Conservation (phyloP, 495 filamentous ascomycete genomes). For the Clohesyomyces aquaticus region DNA sequence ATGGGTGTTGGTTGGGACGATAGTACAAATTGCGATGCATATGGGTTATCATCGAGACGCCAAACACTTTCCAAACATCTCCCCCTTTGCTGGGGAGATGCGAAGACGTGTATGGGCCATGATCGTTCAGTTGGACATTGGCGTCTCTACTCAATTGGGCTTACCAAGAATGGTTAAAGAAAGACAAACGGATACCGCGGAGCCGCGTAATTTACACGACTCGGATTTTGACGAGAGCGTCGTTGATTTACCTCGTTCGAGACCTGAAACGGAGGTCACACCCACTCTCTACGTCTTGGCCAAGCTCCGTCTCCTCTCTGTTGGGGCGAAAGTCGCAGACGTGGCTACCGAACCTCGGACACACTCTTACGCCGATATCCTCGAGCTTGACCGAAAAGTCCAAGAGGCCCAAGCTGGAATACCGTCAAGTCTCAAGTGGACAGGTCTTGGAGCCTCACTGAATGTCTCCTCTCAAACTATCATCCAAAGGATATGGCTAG, state of each 20-base stretch:
- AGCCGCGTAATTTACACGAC: slow-evolving; percentile 2
- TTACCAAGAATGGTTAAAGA: slow-evolving; percentile 2
- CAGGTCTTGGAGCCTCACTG: background rate
- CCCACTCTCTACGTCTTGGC: background rate
- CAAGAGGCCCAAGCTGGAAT: background rate
- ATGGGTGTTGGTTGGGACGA: slow-evolving; percentile 54
- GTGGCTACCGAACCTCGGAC: background rate
- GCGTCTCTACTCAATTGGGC: slow-evolving; percentile 35
- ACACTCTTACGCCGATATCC: background rate
- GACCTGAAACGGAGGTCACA: background rate
- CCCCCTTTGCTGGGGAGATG: slow-evolving; percentile 47
- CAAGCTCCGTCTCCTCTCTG: slow-evolving; percentile 1
- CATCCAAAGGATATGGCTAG: background rate
- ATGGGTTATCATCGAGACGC: slow-evolving; percentile 63
- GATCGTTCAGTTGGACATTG: slow-evolving; percentile 44
- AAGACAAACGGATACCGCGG: background rate
- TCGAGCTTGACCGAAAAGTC: background rate
- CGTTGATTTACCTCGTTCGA: background rate
- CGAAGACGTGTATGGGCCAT: slow-evolving; percentile 47
- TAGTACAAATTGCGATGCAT: slow-evolving; percentile 57
- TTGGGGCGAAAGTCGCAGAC: background rate
- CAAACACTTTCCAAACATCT: slow-evolving; percentile 27
- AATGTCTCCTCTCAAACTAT: background rate
- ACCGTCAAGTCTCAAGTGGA: background rate
- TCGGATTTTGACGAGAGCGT: background rate